These are phyloP conservation scores for Rhizopus arrhizus DNA, from an alignment of 371 early-diverging fungal genomes.

Conservation along the genomic window DNA sequence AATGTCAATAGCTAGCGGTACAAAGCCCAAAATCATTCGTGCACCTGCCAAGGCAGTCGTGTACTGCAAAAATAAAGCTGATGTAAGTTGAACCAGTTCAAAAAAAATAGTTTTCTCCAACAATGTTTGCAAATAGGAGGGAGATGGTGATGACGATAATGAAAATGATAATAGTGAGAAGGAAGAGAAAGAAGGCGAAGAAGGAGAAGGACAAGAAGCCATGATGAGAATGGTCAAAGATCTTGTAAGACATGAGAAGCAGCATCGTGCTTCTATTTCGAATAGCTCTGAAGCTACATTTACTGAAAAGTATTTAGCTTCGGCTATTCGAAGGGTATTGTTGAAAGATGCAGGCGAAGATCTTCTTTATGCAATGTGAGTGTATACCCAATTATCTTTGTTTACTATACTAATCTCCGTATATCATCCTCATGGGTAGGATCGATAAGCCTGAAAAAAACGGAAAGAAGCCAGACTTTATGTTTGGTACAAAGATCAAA, in stretches of 20 bases:
- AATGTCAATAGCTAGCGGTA: neutral
- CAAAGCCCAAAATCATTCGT: neutral
- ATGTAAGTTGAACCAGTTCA: conserved; percentile 1
- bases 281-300: neutral
- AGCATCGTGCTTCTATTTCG: neutral
- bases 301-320: neutral
- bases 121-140: conserved; percentile 1
- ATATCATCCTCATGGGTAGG: conserved; percentile 16
- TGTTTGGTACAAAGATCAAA: conserved; percentile 14
- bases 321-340: conserved; percentile 1
- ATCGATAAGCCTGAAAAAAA: neutral
- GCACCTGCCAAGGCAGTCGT: conserved; percentile 4
- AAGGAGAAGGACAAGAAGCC: neutral
- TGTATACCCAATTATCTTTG: conserved; percentile 4
- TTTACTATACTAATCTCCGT: conserved; percentile 11
- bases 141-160: neutral
- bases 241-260: neutral
- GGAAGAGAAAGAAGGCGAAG: conserved; percentile 1
- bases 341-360: neutral
- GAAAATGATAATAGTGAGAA: conserved; percentile 1
- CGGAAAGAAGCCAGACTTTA: conserved; percentile 13
- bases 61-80: conserved; percentile 3
- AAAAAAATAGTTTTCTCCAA: neutral
- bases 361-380: neutral
- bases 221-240: neutral